Percentiles rank a stretch among this genome's conserved stretches.
These are phyloP conservation scores for Nematocida ausubeli DNA, from an alignment of 371 early-diverging fungal genomes.

Conservation along the genomic window DNA sequence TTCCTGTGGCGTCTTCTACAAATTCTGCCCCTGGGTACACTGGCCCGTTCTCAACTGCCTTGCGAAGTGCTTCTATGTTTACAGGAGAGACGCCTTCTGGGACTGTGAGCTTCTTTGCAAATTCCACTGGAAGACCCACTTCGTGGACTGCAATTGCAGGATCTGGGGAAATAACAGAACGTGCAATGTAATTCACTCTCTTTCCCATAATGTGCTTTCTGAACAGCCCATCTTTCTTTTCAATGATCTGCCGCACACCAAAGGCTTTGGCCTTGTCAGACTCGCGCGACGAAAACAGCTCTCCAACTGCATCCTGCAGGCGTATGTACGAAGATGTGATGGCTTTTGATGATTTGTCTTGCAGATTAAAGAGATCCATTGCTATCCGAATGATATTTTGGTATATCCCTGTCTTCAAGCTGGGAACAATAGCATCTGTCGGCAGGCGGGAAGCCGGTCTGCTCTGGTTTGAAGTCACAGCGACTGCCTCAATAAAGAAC, in stretches of 20 bases:
- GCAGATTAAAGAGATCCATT: not conserved
- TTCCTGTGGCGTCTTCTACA: conserved; percentile 75
- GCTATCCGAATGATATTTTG: not conserved
- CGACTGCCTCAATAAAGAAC: conserved; percentile 47
- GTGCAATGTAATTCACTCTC: conserved; percentile 97
- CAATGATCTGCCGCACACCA: conserved; percentile 82
- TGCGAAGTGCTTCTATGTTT: conserved; percentile 81
- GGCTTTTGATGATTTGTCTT: not conserved
- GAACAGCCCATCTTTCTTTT: conserved; percentile 99
- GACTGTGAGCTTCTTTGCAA: conserved; percentile 89
- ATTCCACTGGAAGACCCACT: conserved; percentile 91
- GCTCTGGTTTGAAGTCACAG: conserved; percentile 6
- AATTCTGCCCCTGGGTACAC: conserved; percentile 88
- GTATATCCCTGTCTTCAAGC: not conserved
- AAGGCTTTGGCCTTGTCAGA: not conserved
- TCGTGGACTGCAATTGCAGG: conserved; percentile 94
- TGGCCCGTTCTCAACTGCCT: conserved; percentile 95
- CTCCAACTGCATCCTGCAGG: conserved; percentile 28
- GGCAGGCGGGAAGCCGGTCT: not conserved
- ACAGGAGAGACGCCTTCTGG: conserved; percentile 92
- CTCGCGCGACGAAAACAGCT: not conserved
- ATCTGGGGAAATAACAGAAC: conserved; percentile 98
- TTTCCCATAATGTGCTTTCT: conserved; percentile 99
- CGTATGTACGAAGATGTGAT: conserved; percentile 9
- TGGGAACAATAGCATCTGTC: not conserved